Percentiles rank a stretch among this genome's conserved stretches.
phyloP scores from a whole-genome alignment of 2,329 filamentous ascomycete species.

The Fusarium falciforme region DNA sequence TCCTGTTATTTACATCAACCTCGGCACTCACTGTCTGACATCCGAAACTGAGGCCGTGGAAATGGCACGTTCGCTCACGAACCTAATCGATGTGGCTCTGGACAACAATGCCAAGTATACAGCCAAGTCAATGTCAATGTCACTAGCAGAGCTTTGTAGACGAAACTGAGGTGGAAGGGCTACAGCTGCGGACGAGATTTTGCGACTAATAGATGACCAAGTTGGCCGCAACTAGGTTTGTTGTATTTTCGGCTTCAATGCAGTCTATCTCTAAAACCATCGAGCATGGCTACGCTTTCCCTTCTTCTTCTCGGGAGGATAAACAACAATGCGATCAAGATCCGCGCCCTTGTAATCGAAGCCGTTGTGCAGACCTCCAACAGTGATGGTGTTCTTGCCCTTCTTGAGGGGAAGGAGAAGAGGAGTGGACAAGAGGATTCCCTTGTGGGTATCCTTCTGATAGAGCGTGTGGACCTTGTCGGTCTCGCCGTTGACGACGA shows the following conservation, averaged over 20 bases:
- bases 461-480: conserved; percentile 60
- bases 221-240: not conserved
- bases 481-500: conserved; percentile 64
- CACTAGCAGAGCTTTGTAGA: not conserved
- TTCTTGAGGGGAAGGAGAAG: conserved; percentile 64
- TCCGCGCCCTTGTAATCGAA: conserved; percentile 68
- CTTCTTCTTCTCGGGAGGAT: conserved; percentile 60
- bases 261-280: not conserved
- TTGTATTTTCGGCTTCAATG: not conserved
- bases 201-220: not conserved
- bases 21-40: not conserved
- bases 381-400: conserved; percentile 66
- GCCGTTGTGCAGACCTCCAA: conserved; percentile 68
- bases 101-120: not conserved
- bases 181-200: not conserved
- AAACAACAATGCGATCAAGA: conserved; percentile 69
- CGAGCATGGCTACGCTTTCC: conserved; percentile 10
- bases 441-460: conserved; percentile 66
- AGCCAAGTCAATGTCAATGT: not conserved
- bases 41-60: not conserved
- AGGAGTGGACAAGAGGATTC: conserved; percentile 68
- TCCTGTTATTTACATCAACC: not conserved
- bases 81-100: not conserved
- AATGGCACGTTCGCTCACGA: not conserved
- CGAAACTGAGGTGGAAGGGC: not conserved